Evolutionary conservation across 352 stramenopile species (phyloP).

Genomic region (Blastocystis sp.): DNA sequence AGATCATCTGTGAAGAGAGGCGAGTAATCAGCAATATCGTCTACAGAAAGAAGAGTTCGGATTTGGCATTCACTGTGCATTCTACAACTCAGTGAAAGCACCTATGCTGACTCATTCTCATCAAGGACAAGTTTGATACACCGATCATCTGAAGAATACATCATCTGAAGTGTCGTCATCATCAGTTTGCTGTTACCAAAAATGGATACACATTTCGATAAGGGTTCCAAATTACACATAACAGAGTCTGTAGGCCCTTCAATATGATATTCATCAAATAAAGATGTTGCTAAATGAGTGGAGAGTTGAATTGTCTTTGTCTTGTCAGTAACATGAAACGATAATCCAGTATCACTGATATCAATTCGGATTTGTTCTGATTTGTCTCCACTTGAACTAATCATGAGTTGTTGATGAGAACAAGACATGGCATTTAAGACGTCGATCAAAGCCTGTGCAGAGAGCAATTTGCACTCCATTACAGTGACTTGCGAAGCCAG

Average conservation of each 20-base stretch:
- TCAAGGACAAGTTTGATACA: conserved; percentile 50
- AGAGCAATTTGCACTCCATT: conserved; percentile 56
- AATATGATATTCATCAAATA: conserved; percentile 49
- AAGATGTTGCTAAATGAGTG: conserved; percentile 18
- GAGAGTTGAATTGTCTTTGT: conserved; percentile 46
- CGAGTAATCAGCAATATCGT: conserved; percentile 22
- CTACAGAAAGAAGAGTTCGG: background rate
- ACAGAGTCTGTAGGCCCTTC: conserved; percentile 43
- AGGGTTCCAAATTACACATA: conserved; percentile 41
- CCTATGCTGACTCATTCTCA: conserved; percentile 2
- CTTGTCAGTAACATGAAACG: conserved; percentile 57
- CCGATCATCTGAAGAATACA: conserved; percentile 43
- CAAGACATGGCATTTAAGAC: conserved; percentile 23
- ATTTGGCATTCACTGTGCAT: conserved; percentile 60
- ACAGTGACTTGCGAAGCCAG: background rate
- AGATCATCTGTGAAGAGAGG: conserved; percentile 44
- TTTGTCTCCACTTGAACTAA: conserved; percentile 16
- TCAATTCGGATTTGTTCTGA: conserved; percentile 31
- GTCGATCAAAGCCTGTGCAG: conserved; percentile 15
- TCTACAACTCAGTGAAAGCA: background rate
- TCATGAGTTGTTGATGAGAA: background rate
- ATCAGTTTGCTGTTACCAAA: conserved; percentile 48
- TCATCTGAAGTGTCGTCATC: conserved; percentile 49
- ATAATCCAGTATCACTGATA: conserved; percentile 41
- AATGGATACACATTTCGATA: conserved; percentile 59